These are phyloP conservation scores for Phlyctochytrium bullatum DNA, from an alignment of 192 early-diverging fungal genomes.

Conservation along the genomic window DNA sequence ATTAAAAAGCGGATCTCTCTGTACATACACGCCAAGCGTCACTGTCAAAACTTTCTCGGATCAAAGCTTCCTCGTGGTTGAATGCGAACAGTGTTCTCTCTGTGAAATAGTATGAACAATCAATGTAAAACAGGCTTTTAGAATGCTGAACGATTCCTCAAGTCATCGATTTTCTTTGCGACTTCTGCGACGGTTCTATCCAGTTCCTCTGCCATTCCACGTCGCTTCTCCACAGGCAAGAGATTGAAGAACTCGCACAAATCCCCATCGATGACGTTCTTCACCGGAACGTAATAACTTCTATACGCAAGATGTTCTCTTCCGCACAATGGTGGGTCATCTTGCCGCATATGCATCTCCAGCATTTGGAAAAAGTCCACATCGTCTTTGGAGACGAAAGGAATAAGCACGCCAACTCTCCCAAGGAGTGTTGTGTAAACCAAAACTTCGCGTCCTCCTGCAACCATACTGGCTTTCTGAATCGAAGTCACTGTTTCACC, in stretches of 20 bases:
- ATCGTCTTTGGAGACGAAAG: constrained; percentile 86
- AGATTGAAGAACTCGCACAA: constrained; percentile 85
- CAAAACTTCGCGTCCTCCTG: constrained; percentile 83
- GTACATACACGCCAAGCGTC: no score
- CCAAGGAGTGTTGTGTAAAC: constrained; percentile 88
- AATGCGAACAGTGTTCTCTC: no score
- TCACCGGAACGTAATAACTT: constrained; percentile 75
- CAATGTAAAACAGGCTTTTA: constrained; percentile 26
- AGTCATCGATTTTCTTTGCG: constrained; percentile 91
- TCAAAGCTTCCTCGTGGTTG: no score
- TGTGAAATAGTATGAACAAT: no score
- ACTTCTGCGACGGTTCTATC: constrained; percentile 84
- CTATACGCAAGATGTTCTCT: constrained; percentile 88
- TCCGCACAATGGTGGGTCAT: constrained; percentile 70
- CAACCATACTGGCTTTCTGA: constrained; percentile 70
- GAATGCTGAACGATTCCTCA: constrained; percentile 55
- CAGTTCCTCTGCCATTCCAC: constrained; percentile 79
- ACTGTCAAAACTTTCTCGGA: no score
- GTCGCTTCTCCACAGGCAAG: constrained; percentile 69
- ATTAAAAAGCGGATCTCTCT: no score
- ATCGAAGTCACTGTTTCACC: constrained; percentile 88
- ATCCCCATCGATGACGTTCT: constrained; percentile 78
- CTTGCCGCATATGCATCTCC: constrained; percentile 83
- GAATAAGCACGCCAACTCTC: constrained; percentile 77
- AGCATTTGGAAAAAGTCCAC: constrained; percentile 89